phyloP scores from a whole-genome alignment of 23 red algal species.

The Rhodosorus marinus region DNA sequence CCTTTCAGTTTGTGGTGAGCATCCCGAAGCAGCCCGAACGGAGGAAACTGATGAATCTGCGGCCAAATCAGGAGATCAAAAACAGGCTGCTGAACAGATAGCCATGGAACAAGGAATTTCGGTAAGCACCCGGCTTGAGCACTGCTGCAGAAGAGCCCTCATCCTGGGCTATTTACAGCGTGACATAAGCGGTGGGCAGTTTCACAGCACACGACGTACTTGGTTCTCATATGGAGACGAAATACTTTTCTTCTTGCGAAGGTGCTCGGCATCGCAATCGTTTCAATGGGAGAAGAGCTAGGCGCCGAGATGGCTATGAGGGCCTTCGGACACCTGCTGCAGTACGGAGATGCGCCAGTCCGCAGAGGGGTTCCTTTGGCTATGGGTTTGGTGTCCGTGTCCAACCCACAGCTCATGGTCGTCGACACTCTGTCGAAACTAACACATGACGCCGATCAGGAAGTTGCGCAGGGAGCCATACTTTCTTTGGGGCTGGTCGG shows the following conservation, averaged over 20 bases:
- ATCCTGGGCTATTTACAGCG: no score
- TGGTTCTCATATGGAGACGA: no score
- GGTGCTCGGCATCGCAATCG: slow-evolving; percentile 50
- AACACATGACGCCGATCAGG: slow-evolving; percentile 78
- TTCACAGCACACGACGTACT: no score
- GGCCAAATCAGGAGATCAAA: slow-evolving; percentile 6
- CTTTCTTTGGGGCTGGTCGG: slow-evolving; percentile 64
- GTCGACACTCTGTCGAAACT: slow-evolving; percentile 78
- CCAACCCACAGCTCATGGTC: slow-evolving; percentile 55
- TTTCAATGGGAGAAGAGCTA: slow-evolving; percentile 68
- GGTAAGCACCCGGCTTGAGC: no score
- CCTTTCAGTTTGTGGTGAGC: slow-evolving; percentile 54
- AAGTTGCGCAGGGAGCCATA: slow-evolving; percentile 66
- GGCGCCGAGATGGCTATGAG: slow-evolving; percentile 70
- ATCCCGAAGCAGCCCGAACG: no score
- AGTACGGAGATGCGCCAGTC: slow-evolving; percentile 61
- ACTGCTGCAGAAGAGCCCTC: no score
- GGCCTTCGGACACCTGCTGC: slow-evolving; percentile 59
- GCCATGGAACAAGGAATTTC: no score
- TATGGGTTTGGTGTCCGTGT: slow-evolving; percentile 52
- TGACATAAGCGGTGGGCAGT: no score
- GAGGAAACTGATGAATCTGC: slow-evolving; percentile 4
- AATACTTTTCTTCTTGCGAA: no score
- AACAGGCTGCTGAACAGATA: slow-evolving; percentile 4
- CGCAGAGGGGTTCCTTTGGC: slow-evolving; percentile 68